Conservation (phyloP, 805 yeast genomes). For the Candida pseudoglaebosa region DNA sequence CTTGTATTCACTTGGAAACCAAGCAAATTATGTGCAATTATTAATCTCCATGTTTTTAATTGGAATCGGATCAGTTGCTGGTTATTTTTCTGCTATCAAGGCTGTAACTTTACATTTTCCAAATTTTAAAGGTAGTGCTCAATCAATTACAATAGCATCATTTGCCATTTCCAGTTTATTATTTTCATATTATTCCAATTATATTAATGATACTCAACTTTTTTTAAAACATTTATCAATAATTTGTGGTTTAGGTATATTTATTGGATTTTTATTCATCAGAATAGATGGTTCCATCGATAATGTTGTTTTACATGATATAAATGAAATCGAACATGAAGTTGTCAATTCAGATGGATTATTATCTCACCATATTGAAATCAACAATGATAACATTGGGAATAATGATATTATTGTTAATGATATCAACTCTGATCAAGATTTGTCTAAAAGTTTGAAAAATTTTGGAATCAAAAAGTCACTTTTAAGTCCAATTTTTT, state of each 20-base stretch:
- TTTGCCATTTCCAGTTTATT: conserved; percentile 33
- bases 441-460: background rate
- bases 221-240: conserved; percentile 23
- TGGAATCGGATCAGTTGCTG: conserved; percentile 31
- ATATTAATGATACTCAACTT: conserved; percentile 17
- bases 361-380: conserved; percentile 9
- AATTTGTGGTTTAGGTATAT: conserved; percentile 20
- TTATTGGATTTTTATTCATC: conserved; percentile 27
- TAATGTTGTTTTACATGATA: conserved; percentile 8
- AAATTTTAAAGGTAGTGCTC: conserved; percentile 30
- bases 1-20: conserved; percentile 18
- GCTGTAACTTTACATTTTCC: conserved; percentile 33
- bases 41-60: conserved; percentile 26
- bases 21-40: conserved; percentile 12
- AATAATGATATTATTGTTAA: no score
- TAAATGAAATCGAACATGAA: conserved; percentile 7
- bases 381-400: background rate
- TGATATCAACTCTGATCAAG: background rate
- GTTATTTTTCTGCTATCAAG: conserved; percentile 31
- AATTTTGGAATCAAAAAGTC: conserved; percentile 15
- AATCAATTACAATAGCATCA: conserved; percentile 32
- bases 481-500: conserved; percentile 25
- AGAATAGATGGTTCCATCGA: conserved; percentile 25
- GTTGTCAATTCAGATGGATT: conserved; percentile 11
- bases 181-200: conserved; percentile 19